Base-by-base conservation (phyloP, 805 yeast genomes). In the Ogataea paradorogensis region DNA sequence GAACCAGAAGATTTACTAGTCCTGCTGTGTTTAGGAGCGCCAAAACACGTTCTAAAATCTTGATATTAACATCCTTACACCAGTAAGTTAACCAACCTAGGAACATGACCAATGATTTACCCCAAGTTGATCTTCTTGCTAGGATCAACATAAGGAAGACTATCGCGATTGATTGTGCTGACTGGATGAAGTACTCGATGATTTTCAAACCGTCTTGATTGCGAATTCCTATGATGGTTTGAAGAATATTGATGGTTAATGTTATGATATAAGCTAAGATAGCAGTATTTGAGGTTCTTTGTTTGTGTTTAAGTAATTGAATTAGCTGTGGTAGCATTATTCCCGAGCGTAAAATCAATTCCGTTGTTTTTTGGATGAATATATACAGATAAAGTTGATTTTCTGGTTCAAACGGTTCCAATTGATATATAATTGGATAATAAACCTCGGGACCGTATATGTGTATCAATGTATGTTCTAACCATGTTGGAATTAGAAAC, bases 371-470 rank as follows among this genome's bases (percentile, higher is more conserved):
- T 16, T 21, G 31, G 22, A 35, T 13, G 22, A 43, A 43, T n/a
- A 28, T 21, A 2, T 16, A 13, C 8, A 44, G 40, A 33, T 44
- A 44, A 6, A 21, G 8, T 33, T 36, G 44, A 28, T 45, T 47
- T 15, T 43, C 42, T 2, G 50, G 48, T 3, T 46, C 33, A 23
- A 56, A 58, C 9, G 57, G 44, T 14, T 53, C 47, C 23, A 62
- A 40, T 11, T 58, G 47, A 10, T 61, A 33, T 8, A 62, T 40
- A 11, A 62, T 42, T 3, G 46, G 35, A 37, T 60, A 56, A 38
- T 58, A 61, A 1, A 60, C 56, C 14, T 46, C 56, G 7, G 43
- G 29, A 0, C 63, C 52, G 38, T 61, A 56, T 15, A 58, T 40
- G 5, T 48, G 39, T 11, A 55, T 43, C 5, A 64, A 60, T 5